These are phyloP conservation scores for Cytospora piceicola DNA, from an alignment of 2,329 filamentous ascomycete species.

Conservation along the genomic window DNA sequence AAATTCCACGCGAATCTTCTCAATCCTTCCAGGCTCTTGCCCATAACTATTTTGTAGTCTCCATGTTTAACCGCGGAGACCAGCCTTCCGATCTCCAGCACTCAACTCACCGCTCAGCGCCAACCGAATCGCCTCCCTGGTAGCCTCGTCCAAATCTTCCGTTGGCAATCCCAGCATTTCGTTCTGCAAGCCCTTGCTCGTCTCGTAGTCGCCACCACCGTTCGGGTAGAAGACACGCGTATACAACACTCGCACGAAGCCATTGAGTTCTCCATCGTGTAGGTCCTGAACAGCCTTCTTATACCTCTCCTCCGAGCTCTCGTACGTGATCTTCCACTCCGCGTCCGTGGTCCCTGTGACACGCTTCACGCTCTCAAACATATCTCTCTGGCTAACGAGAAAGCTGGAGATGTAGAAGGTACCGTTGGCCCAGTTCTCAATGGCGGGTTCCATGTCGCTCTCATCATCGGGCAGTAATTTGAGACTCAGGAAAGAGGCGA, in stretches of 20 bases:
- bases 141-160: slow-evolving; percentile 63
- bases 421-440: slow-evolving; percentile 44
- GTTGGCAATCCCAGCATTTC: slow-evolving; percentile 58
- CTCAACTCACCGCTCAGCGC: slow-evolving; percentile 5
- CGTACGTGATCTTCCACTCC: slow-evolving; percentile 63
- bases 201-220: slow-evolving; percentile 47
- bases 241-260: slow-evolving; percentile 58
- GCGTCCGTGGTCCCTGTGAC: slow-evolving; percentile 59
- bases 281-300: slow-evolving; percentile 51
- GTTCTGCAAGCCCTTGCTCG: slow-evolving; percentile 50
- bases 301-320: slow-evolving; percentile 52
- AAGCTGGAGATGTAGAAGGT: slow-evolving; percentile 60
- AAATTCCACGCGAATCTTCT: not conserved
- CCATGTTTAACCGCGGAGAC: not conserved
- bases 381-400: slow-evolving; percentile 63
- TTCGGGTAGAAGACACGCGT: slow-evolving; percentile 56
- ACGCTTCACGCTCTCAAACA: slow-evolving; percentile 63
- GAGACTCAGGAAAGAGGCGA: slow-evolving; percentile 51
- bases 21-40: not conserved
- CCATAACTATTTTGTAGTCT: not conserved
- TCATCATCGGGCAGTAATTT: slow-evolving; percentile 36
- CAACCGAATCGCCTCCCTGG: slow-evolving; percentile 38
- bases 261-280: slow-evolving; percentile 46
- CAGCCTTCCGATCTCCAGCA: not conserved
- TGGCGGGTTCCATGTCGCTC: slow-evolving; percentile 20